Base-by-base conservation (phyloP, 306 rosid species). In the Alnus glutinosa region DNA sequence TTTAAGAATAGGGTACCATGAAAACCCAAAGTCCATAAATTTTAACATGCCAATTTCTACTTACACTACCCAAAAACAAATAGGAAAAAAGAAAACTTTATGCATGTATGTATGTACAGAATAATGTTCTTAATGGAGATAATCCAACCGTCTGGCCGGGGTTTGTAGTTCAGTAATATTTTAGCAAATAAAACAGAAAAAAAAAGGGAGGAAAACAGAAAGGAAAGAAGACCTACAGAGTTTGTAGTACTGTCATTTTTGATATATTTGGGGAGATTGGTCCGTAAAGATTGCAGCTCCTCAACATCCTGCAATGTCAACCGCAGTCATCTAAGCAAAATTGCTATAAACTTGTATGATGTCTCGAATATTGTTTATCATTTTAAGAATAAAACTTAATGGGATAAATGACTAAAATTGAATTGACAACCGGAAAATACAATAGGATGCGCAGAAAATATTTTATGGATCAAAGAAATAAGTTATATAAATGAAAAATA, bases 211-310 rank as follows among this genome's bases (percentile, higher is more conserved):
- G 44, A 39, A 5, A 39, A 5, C 44, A 39, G 44, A 39, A 39
- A 39, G 44, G 44, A 39, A 0, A 16, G 54, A 36, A 57, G 19
- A 1, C 11, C 42, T 75, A 79, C 80, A 83, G 59, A 15, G 7
- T 52, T 52, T 50, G 9, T 9, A 83, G 57, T 3, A 1, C 0
- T 3, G 34, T 30, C 77, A 39, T 23, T 16, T 11, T 1, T 15
- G 63, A 50, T 44, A 83, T 61, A 48, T 64, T 55, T 64, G 9
- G 0, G 30, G 80, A 77, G 8, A 83, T 83, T 1, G 10, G 42
- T 75, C 86, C 86, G 0, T 9, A 8, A n/a, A 83, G 34, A 49
- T 70, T 63, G 44, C 86, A 83, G 67, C 74, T 62, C 77, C 72
- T 83, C 71, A 83, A 15, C 78, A 79, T 75, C 70, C 86, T 83